These are phyloP conservation scores for Exutisphaerella laricina DNA, from an alignment of 2,329 filamentous ascomycete genomes.

Conservation along the genomic window DNA sequence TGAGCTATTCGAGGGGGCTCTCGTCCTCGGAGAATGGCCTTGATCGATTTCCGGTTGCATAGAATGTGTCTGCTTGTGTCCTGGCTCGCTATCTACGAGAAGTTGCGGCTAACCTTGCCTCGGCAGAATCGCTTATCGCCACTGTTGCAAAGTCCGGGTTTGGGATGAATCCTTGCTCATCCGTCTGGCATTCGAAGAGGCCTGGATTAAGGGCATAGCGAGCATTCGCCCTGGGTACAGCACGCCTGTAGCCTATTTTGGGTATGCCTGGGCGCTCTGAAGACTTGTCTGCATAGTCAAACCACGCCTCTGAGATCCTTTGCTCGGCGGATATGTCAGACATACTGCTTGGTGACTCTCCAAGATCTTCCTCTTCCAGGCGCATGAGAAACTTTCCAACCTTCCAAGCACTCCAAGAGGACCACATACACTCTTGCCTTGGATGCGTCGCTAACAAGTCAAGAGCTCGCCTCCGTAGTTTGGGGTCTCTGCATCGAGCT, in stretches of 20 bases:
- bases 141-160: neutral
- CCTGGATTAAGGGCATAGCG: constrained; percentile 17
- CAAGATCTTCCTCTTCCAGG: constrained; percentile 17
- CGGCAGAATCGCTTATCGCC: no score
- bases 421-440: constrained; percentile 24
- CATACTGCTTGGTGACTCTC: constrained; percentile 9
- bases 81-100: no score
- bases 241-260: constrained; percentile 10
- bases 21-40: neutral
- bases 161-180: constrained; percentile 10
- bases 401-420: constrained; percentile 25
- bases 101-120: no score
- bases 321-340: constrained; percentile 14
- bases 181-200: constrained; percentile 13
- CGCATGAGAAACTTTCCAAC: constrained; percentile 23
- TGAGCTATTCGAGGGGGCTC: no score
- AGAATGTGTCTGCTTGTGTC: no score
- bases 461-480: constrained; percentile 18
- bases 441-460: constrained; percentile 23
- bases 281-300: constrained; percentile 19
- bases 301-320: constrained; percentile 18
- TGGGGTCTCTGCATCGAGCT: constrained; percentile 21
- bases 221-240: constrained; percentile 11
- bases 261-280: constrained; percentile 3
- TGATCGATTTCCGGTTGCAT: neutral